Conservation (phyloP, 2,329 filamentous ascomycete genomes). For the Hypoxylon rubiginosum region DNA sequence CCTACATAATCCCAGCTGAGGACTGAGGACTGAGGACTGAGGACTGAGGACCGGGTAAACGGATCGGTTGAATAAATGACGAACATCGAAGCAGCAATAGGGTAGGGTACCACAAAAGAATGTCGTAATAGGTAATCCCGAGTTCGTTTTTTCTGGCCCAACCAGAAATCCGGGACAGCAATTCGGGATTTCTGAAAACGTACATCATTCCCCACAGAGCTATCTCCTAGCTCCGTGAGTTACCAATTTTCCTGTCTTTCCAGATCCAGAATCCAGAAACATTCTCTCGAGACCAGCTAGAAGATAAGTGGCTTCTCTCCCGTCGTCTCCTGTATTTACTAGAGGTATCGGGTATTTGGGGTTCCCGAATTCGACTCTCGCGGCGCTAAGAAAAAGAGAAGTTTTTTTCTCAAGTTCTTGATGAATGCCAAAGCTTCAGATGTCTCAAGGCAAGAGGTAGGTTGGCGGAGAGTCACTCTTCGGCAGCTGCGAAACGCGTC, state of each 20-base stretch:
- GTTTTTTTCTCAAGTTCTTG: slow-evolving; percentile 6
- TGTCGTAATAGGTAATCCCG: slow-evolving; percentile 29
- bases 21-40: no score
- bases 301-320: slow-evolving; percentile 17
- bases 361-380: slow-evolving; percentile 1
- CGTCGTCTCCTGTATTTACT: not conserved
- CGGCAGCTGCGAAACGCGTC: not conserved
- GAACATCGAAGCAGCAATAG: slow-evolving; percentile 13
- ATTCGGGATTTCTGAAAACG: slow-evolving; percentile 10
- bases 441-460: no score
- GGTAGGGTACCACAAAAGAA: slow-evolving; percentile 14
- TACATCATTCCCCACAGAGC: slow-evolving; percentile 19
- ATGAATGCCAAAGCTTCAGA: no score
- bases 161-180: slow-evolving; percentile 18
- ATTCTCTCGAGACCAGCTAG: slow-evolving; percentile 13
- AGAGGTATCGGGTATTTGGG: not conserved
- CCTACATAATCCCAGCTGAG: not conserved
- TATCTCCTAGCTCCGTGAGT: slow-evolving; percentile 7
- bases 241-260: slow-evolving; percentile 1
- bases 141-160: slow-evolving; percentile 12
- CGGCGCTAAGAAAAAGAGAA: not conserved
- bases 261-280: slow-evolving; percentile 10
- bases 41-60: slow-evolving; percentile 16
- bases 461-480: not conserved
- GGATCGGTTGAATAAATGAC: slow-evolving; percentile 21